Base-by-base conservation (phyloP, 768 basidiomycete genomes). In the Pulveroboletus sp. region DNA sequence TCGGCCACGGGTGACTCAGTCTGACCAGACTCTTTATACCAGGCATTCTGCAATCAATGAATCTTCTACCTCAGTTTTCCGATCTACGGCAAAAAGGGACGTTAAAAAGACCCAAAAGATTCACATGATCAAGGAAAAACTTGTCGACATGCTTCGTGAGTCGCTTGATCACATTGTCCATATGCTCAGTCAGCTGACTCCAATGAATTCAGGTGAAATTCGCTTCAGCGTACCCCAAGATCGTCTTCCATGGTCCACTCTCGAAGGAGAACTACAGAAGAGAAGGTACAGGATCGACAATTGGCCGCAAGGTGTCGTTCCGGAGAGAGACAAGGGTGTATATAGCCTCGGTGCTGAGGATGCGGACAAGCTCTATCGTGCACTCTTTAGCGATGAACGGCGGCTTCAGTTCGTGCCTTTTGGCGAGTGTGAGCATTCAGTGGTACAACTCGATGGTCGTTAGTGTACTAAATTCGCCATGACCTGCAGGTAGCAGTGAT, bases 241-340 rank as follows among this genome's bases (percentile, higher is more conserved):
- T 17, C 51, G 51, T 0, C 51, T 58, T 0, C 57, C 49, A 0
- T 54, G 56, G 57, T 51, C 48, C 2, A 59, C 52, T 4, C 52
- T 59, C 17, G 40, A 54, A n/a, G n/a, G 8, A 4, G 43, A 57
- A 9, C 9, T 53, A 1, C 6, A 6, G 12, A 50, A 36, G 34
- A 36, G 37, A 2, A 51, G 55, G 4, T 58, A 52, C n/a, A 26
- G 0, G 22, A 46, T 56, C 6, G 0, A 44, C 16, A 44, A 56
- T 14, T 56, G 50, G 57, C 57, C 57, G 1, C 12, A 40, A 2
- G 45, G 36, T 0, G 45, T 57, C 4, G 20, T 30, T 17, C 50
- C 47, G 4, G 47, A 56, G 2, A 37, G 6, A 13, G 50, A 50
- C 7, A 56, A 54, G 32, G 48, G 52, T 1, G 31, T 52, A 8